A percentile compares a stretch with the other conserved stretches of the same genome.
These are phyloP conservation scores for Plantago coronopus DNA, from an alignment of 305 asterid species.

Conservation along the genomic window DNA sequence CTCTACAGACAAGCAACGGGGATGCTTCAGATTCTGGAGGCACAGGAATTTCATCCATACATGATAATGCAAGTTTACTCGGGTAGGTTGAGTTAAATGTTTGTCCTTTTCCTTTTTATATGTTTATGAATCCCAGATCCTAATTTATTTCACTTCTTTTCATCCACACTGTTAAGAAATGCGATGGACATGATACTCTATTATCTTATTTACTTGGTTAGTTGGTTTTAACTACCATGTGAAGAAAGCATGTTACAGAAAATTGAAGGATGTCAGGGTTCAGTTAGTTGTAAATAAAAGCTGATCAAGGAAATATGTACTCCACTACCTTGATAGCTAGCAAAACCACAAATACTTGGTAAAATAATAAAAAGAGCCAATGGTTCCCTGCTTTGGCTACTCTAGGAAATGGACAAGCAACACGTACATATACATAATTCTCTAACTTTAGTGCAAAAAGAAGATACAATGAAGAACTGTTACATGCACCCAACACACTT, in stretches of 20 bases:
- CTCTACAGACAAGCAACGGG: slow-evolving; percentile 51
- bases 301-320: too few relatives aligned
- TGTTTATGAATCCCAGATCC: slow-evolving; percentile 6
- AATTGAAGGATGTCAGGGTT: slow-evolving; percentile 8
- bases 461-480: not conserved
- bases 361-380: too few relatives aligned
- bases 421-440: not conserved
- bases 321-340: too few relatives aligned
- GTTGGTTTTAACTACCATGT: slow-evolving; percentile 8
- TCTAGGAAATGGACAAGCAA: too few relatives aligned
- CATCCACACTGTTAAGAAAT: slow-evolving; percentile 2
- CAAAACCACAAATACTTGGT: too few relatives aligned
- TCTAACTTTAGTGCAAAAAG: not conserved
- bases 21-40: slow-evolving; percentile 49
- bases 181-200: slow-evolving; percentile 10
- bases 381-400: too few relatives aligned
- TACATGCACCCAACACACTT: too few relatives aligned
- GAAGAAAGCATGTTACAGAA: slow-evolving; percentile 12
- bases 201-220: slow-evolving; percentile 14
- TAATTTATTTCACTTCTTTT: slow-evolving; percentile 5
- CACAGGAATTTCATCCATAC: slow-evolving; percentile 56
- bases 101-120: not conserved
- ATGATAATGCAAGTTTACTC: slow-evolving; percentile 93
- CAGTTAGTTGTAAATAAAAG: not conserved
- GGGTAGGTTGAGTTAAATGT: slow-evolving; percentile 52